A percentile compares a stretch with the other conserved stretches of the same genome.
phyloP scores from a whole-genome alignment of 2,329 filamentous ascomycete species.

The Blumeriella jaapii region DNA sequence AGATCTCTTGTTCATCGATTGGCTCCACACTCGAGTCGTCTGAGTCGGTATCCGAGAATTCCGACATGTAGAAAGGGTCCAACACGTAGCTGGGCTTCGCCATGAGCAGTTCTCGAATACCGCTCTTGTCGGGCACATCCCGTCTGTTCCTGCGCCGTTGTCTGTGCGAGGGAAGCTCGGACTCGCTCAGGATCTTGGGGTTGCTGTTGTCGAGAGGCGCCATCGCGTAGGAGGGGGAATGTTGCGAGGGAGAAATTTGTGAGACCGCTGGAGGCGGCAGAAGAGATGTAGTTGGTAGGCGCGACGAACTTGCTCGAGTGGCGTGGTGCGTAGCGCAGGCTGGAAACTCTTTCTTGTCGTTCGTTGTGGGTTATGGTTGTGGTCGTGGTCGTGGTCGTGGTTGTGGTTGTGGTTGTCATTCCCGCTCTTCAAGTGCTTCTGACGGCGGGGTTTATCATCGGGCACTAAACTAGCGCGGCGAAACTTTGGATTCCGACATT shows the following conservation, averaged over 20 bases:
- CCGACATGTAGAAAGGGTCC: constrained; percentile 28
- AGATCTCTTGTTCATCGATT: constrained; percentile 96
- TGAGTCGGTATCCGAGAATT: constrained; percentile 25
- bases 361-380: no score
- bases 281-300: no score
- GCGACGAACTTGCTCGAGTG: no score
- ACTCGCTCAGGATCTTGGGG: constrained; percentile 79
- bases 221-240: not conserved
- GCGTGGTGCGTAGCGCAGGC: no score
- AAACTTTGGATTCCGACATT: no score
- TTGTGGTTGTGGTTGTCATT: no score
- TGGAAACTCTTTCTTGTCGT: no score
- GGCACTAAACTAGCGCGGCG: no score
- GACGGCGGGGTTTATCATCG: no score
- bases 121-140: constrained; percentile 27
- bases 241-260: not conserved
- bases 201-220: constrained; percentile 68
- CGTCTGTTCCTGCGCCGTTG: constrained; percentile 38
- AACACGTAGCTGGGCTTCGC: constrained; percentile 22
- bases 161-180: constrained; percentile 75
- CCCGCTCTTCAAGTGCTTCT: no score
- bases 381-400: no score
- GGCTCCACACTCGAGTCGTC: constrained; percentile 60
- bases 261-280: not conserved
- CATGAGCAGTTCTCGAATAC: constrained; percentile 22